Conservation (phyloP, 2,329 filamentous ascomycete genomes). For the Didymella glomerata region DNA sequence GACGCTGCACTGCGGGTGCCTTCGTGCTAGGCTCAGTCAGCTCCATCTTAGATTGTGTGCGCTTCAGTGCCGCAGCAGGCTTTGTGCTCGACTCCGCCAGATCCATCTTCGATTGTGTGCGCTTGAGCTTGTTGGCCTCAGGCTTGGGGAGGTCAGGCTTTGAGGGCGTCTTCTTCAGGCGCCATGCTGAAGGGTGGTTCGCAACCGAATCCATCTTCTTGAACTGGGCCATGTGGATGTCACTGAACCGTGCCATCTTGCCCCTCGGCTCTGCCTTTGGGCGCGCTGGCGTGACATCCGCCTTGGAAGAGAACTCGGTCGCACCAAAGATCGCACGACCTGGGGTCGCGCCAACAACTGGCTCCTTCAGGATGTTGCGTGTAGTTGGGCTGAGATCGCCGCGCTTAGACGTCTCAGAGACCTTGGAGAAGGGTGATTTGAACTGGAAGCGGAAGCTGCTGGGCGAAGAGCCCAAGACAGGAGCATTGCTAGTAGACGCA, state of each 20-base stretch:
- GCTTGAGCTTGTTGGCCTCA: constrained; percentile 58
- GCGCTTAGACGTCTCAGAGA: constrained; percentile 72
- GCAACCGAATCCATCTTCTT: constrained; percentile 98
- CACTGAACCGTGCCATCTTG: constrained; percentile 80
- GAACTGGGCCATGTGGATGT: constrained; percentile 86
- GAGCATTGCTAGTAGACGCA: constrained; percentile 29
- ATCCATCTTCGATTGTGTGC: constrained; percentile 66
- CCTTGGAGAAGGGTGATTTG: constrained; percentile 61
- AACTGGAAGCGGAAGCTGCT: constrained; percentile 71
- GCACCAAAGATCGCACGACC: constrained; percentile 45
- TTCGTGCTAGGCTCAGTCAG: constrained; percentile 64
- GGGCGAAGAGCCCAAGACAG: constrained; percentile 58
- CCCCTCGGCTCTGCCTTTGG: constrained; percentile 83
- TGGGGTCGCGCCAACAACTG: constrained; percentile 67
- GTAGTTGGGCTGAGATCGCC: constrained; percentile 68
- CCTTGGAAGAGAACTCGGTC: constrained; percentile 46
- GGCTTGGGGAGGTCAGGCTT: constrained; percentile 59
- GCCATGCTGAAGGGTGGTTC: constrained; percentile 81
- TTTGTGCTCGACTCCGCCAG: constrained; percentile 65
- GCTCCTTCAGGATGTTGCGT: constrained; percentile 68
- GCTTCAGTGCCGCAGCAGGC: constrained; percentile 55
- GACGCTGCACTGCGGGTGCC: constrained; percentile 58
- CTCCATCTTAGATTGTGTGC: constrained; percentile 66
- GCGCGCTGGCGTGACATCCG: constrained; percentile 61
- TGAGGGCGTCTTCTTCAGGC: constrained; percentile 58